Conservation (phyloP, 306 rosid species). For the Vigna hirtella region DNA sequence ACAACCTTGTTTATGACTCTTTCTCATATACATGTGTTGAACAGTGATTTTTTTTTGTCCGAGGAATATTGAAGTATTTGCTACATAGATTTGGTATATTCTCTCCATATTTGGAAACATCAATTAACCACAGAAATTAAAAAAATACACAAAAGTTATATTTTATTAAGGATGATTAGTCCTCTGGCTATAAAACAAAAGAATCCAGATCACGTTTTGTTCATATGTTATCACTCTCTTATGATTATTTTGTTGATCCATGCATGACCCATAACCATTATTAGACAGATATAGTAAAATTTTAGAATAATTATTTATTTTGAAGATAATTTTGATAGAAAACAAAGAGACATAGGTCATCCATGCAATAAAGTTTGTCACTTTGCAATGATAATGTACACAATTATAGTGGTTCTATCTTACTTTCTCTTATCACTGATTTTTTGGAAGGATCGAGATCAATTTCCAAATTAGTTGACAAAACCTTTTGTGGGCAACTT, state of each 20-base stretch:
- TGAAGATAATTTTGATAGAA: constrained; percentile 12
- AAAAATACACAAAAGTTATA: background rate
- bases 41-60: background rate
- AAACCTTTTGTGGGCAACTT: background rate
- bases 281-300: background rate
- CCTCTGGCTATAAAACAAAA: constrained; percentile 32
- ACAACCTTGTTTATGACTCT: constrained; percentile 11
- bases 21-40: constrained; percentile 19
- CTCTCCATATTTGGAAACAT: constrained; percentile 41
- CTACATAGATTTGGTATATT: constrained; percentile 41
- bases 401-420: no score
- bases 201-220: constrained; percentile 29
- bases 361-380: constrained; percentile 29
- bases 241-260: background rate
- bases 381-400: background rate
- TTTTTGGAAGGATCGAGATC: background rate
- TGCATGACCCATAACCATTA: background rate
- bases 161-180: constrained; percentile 15
- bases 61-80: constrained; percentile 12
- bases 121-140: constrained; percentile 3
- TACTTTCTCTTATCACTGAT: background rate
- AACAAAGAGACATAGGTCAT: constrained; percentile 33
- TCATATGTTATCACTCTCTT: constrained; percentile 34
- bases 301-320: constrained; percentile 1
- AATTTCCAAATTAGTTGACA: constrained; percentile 8